A percentile compares a stretch with the other conserved stretches of the same genome.
phyloP scores from a whole-genome alignment of 441 rosid species.

The Corymbia citriodora region DNA sequence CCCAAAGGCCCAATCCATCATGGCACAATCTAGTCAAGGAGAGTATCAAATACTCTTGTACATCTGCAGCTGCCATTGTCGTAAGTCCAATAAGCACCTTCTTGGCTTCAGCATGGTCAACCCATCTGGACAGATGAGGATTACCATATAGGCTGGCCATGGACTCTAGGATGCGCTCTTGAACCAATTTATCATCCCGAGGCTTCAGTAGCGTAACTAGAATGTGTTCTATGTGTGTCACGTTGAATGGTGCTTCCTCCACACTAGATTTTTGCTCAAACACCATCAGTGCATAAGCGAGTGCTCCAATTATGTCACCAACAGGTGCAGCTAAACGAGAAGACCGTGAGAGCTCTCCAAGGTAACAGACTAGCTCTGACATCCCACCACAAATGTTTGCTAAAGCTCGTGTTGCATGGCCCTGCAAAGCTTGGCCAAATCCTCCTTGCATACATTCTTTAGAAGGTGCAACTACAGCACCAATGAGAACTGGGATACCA shows the following conservation, averaged over 20 bases:
- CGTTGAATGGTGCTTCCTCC: constrained; percentile 47
- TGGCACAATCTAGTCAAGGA: constrained; percentile 57
- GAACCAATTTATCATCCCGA: constrained; percentile 57
- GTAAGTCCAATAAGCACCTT: constrained; percentile 64
- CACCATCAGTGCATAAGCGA: constrained; percentile 77
- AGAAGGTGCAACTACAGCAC: constrained; percentile 83
- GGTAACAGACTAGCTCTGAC: constrained; percentile 60
- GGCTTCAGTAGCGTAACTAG: constrained; percentile 63
- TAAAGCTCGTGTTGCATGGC: constrained; percentile 67
- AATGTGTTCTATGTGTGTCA: constrained; percentile 51
- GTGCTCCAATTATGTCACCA: constrained; percentile 81
- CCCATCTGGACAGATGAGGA: constrained; percentile 33
- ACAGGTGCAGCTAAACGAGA: constrained; percentile 73
- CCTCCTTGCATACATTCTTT: constrained; percentile 80
- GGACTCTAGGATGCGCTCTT: constrained; percentile 86
- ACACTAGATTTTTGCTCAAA: constrained; percentile 36
- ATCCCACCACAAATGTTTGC: constrained; percentile 81
- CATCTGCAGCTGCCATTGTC: constrained; percentile 54
- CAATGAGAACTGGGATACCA: constrained; percentile 61
- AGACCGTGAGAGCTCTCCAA: constrained; percentile 63
- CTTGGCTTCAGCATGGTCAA: constrained; percentile 68
- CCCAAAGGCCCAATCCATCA: constrained; percentile 57
- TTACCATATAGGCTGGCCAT: constrained; percentile 88
- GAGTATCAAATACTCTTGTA: constrained; percentile 54
- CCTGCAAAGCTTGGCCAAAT: constrained; percentile 50